Conservation (phyloP, 2,329 filamentous ascomycete species). For the Ophiocordyceps camponoti-rufipedis region DNA sequence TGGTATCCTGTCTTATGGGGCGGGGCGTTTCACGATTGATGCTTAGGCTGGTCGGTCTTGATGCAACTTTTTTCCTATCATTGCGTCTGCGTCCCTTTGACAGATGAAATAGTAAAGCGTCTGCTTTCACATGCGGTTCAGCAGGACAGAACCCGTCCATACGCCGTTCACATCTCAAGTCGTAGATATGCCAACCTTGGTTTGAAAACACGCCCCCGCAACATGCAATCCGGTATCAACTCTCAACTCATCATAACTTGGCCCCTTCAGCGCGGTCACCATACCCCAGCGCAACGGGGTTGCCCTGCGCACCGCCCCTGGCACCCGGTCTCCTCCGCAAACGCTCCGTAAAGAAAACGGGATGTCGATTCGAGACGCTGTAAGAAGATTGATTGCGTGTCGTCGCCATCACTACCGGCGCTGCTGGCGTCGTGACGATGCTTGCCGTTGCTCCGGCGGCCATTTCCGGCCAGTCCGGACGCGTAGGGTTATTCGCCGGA, state of each 20-base stretch:
- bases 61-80: neutral
- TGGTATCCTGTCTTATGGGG: neutral
- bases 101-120: neutral
- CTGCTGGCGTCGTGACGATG: neutral
- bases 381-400: slow-evolving; percentile 11
- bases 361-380: slow-evolving; percentile 45
- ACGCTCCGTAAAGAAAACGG: slow-evolving; percentile 56
- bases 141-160: too few species aligned
- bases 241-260: neutral
- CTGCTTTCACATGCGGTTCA: neutral
- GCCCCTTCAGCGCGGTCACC: slow-evolving; percentile 26
- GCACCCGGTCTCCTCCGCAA: slow-evolving; percentile 32
- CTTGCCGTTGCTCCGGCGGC: neutral
- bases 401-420: neutral
- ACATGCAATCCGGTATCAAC: too few species aligned
- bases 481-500: too few species aligned
- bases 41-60: neutral
- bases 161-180: too few species aligned
- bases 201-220: too few species aligned
- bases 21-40: neutral
- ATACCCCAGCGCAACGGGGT: slow-evolving; percentile 41
- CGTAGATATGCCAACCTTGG: too few species aligned
- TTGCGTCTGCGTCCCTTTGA: neutral
- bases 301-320: slow-evolving; percentile 5
- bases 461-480: too few species aligned